Percentiles rank a stretch among this genome's conserved stretches.
phyloP scores from a whole-genome alignment of 805 yeast species.

The Candida dajiaensis region DNA sequence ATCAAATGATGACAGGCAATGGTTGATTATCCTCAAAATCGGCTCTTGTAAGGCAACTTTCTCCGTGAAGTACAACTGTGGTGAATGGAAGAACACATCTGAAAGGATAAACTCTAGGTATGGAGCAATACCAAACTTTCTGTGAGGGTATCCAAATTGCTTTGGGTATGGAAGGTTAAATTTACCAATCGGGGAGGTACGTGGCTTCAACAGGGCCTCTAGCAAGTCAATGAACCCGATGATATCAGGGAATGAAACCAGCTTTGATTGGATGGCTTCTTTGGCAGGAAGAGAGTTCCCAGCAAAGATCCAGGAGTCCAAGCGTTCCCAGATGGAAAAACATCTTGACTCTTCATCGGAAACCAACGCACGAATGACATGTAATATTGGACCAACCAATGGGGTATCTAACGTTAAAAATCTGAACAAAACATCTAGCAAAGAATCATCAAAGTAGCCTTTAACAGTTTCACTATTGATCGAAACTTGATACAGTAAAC shows the following conservation, averaged over 20 bases:
- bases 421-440: slow-evolving; percentile 36
- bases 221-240: slow-evolving; percentile 58
- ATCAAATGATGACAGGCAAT: slow-evolving; percentile 44
- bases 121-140: slow-evolving; percentile 71
- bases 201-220: slow-evolving; percentile 26
- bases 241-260: slow-evolving; percentile 50
- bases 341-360: slow-evolving; percentile 37
- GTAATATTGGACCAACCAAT: slow-evolving; percentile 47
- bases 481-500: slow-evolving; percentile 53
- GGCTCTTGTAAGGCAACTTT: slow-evolving; percentile 43
- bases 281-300: slow-evolving; percentile 28
- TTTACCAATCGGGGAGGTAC: slow-evolving; percentile 32
- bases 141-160: slow-evolving; percentile 53
- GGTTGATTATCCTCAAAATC: slow-evolving; percentile 46
- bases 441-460: slow-evolving; percentile 20
- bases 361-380: slow-evolving; percentile 53
- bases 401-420: slow-evolving; percentile 42
- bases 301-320: slow-evolving; percentile 65
- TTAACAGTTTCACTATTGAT: slow-evolving; percentile 32
- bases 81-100: slow-evolving; percentile 56
- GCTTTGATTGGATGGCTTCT: slow-evolving; percentile 37
- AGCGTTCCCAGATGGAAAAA: slow-evolving; percentile 53
- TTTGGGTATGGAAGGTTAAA: slow-evolving; percentile 48
- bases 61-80: slow-evolving; percentile 30
- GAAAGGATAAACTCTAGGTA: slow-evolving; percentile 68